Conservation (phyloP, 352 stramenopile genomes). For the Phytophthora rubi region DNA sequence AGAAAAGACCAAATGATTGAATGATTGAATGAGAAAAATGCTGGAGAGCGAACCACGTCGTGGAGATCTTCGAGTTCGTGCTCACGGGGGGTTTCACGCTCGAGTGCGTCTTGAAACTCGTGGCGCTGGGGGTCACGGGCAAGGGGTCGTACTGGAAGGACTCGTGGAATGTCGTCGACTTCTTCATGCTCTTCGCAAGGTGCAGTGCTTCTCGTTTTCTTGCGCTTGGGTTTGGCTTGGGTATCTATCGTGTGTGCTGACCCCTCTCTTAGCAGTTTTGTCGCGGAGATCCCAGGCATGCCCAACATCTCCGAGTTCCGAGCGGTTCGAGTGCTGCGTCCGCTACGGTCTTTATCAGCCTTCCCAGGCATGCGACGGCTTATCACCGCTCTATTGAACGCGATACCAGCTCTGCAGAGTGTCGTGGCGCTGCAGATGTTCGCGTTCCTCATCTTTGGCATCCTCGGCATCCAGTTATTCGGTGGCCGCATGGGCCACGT, state of each 20-base stretch:
- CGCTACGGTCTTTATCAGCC: constrained; percentile 82
- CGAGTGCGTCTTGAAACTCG: constrained; percentile 88
- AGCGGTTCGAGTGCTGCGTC: constrained; percentile 84
- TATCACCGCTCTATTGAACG: constrained; percentile 65
- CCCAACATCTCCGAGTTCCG: constrained; percentile 76
- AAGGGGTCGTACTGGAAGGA: constrained; percentile 79
- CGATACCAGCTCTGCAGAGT: constrained; percentile 77
- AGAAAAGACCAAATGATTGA: too few species aligned
- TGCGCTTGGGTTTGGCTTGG: too few species aligned
- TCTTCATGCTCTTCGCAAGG: constrained; percentile 87
- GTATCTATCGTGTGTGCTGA: background rate
- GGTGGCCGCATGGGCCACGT: constrained; percentile 66
- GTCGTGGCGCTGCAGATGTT: constrained; percentile 85
- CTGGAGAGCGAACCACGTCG: constrained; percentile 46
- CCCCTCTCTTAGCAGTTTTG: constrained; percentile 23
- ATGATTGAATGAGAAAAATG: too few species aligned
- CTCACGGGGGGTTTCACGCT: constrained; percentile 87
- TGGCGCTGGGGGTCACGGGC: constrained; percentile 77
- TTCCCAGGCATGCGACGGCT: constrained; percentile 67
- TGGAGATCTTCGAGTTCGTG: constrained; percentile 64
- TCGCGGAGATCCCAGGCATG: constrained; percentile 47
- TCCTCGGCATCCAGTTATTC: constrained; percentile 88
- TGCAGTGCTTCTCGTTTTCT: constrained; percentile 21
- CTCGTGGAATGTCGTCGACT: constrained; percentile 91
- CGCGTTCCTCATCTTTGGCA: constrained; percentile 89